Evolutionary conservation across 2,329 filamentous ascomycete species (phyloP).

Genomic region (Paracorniculantispora psalliotae): DNA sequence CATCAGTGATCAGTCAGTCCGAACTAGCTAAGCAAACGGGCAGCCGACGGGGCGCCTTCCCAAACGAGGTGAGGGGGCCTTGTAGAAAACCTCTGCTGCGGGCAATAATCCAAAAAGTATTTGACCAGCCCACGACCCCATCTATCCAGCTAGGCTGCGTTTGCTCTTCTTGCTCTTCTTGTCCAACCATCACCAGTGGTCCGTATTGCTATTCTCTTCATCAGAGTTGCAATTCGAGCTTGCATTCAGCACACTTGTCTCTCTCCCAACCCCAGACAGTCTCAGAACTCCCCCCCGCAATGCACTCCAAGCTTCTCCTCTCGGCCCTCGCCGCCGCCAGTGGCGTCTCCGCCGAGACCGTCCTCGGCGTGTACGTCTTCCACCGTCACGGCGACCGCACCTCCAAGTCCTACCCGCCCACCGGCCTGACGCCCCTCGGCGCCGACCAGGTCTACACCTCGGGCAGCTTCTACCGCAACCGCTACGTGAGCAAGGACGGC

Average conservation of each 20-base stretch:
- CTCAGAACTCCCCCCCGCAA: slow-evolving; percentile 17
- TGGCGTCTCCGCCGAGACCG: slow-evolving; percentile 48
- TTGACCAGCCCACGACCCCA: slow-evolving; percentile 3
- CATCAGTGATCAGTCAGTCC: not conserved
- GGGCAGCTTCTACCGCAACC: slow-evolving; percentile 69
- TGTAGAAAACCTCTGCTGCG: not conserved
- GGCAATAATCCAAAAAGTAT: slow-evolving; percentile 8
- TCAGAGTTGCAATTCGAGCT: not conserved
- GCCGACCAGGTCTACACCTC: slow-evolving; percentile 69
- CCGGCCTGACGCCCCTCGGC: slow-evolving; percentile 72
- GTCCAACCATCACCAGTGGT: not conserved
- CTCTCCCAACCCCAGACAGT: not conserved
- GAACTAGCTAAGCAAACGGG: not conserved
- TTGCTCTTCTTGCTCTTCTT: not conserved
- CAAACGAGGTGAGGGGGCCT: slow-evolving; percentile 1
- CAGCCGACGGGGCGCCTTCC: not conserved
- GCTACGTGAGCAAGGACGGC: slow-evolving; percentile 63
- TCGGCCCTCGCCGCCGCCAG: slow-evolving; percentile 34
- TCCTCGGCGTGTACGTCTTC: slow-evolving; percentile 82
- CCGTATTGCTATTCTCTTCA: not conserved
- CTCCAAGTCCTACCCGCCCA: slow-evolving; percentile 66
- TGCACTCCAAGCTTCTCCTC: slow-evolving; percentile 38
- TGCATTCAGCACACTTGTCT: not conserved
- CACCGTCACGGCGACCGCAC: slow-evolving; percentile 87
- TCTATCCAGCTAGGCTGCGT: not conserved